Base-by-base conservation (phyloP, 176 grass and related monocot genomes). In the Triticum urartu region DNA sequence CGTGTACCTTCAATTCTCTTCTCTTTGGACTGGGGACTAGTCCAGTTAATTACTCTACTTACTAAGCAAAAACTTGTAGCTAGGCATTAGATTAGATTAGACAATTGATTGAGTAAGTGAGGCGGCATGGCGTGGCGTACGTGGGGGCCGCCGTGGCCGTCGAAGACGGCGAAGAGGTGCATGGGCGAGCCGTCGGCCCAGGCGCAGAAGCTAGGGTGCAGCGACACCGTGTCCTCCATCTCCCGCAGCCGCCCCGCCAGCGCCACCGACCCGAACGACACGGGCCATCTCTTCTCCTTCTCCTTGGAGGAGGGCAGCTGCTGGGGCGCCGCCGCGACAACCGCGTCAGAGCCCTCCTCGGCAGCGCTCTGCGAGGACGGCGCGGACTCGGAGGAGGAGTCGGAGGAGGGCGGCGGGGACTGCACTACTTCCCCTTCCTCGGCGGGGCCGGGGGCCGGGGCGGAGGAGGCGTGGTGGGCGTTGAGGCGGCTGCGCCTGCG, bases 121-220 rank as follows among this genome's bases (percentile, higher is more conserved):
- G 35, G 35, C 35, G 35, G 35, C 35, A 5, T 33, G 32, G 36
- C 36, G 6, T 38, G 36, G 39, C 39, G 60, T 89, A 98, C 96
- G 71, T 94, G 88, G 9, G 86, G 64, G 26, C 96, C 93, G 64
- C 96, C 93, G 35, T 95, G 96, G 60, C 93, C 93, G 34, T 95
- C 96, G 78, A 91, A 98, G 75, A 98, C 96, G n/a, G 86, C 96
- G 84, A 98, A 98, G 79, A 95, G 88, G 89, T 95, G 90, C 78
- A 95, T 81, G 40, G 89, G 80, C 0, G 89, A 82, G 61, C 90
- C 89, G 33, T 90, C 90, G 15, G 79, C 30, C 50, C 86, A 88
- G 18, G 71, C 45, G 89, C 67, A 89, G 9, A 98, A 86, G 21
- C 8, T 7, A 0, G 93, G 93, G 13, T 35, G 87, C 4, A 92